A percentile compares a stretch with the other conserved stretches of the same genome.
Conservation (phyloP, 73 alveolate species). For the Uronychia binucleata region DNA sequence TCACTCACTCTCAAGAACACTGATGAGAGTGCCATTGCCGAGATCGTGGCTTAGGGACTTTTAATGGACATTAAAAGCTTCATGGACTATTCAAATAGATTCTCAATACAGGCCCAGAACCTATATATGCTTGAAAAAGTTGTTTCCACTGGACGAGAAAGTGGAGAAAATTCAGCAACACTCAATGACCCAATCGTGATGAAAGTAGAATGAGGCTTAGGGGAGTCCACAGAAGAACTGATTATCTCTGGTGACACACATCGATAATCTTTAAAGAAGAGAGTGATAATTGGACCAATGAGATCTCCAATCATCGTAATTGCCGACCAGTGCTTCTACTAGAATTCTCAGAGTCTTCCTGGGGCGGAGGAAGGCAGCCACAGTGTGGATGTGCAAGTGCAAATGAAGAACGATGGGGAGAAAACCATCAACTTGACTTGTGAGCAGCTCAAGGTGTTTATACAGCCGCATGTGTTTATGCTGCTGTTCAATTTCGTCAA, state of each 20-base stretch:
- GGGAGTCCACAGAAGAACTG: not conserved
- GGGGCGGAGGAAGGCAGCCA: not conserved
- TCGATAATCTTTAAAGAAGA: not conserved
- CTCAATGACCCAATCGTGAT: not conserved
- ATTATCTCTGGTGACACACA: too few species aligned
- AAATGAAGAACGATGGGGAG: not conserved
- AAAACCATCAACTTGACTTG: not conserved
- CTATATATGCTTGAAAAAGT: not conserved
- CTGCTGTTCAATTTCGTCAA: not conserved
- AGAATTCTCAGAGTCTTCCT: not conserved
- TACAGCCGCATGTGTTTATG: not conserved
- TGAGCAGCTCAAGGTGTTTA: too few species aligned
- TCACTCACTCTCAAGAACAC: not conserved
- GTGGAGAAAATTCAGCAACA: not conserved
- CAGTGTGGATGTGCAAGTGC: not conserved
- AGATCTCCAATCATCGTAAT: not conserved
- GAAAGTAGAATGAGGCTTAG: not conserved
- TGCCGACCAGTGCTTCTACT: not conserved
- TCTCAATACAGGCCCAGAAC: not conserved
- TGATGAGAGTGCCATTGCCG: not conserved
- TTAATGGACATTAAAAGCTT: not conserved
- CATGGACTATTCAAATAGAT: not conserved
- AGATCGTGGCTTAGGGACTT: not conserved
- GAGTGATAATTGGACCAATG: not conserved
- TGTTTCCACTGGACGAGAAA: too few species aligned